A percentile compares a stretch with the other conserved stretches of the same genome.
These are phyloP conservation scores for Hanseniaspora guilliermondii DNA, from an alignment of 805 yeast species.

Conservation along the genomic window DNA sequence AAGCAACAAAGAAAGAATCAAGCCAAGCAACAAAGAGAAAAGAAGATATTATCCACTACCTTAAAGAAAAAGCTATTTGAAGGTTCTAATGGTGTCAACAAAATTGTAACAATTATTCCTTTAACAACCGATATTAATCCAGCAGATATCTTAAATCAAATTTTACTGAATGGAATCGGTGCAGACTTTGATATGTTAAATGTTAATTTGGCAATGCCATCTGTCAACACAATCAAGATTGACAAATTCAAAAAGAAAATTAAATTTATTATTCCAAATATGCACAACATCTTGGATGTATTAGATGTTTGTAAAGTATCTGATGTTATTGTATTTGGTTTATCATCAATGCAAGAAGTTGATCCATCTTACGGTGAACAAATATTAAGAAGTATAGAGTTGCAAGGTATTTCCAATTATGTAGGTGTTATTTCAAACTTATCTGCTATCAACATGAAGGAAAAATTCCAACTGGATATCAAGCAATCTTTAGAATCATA, in stretches of 20 bases:
- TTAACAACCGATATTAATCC: constrained; percentile 60
- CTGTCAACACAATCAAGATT: constrained; percentile 42
- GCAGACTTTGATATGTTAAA: constrained; percentile 28
- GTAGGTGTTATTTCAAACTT: constrained; percentile 70
- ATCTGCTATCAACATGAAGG: constrained; percentile 52
- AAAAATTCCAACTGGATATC: constrained; percentile 62
- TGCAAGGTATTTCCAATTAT: constrained; percentile 82
- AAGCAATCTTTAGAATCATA: constrained; percentile 52
- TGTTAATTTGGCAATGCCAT: constrained; percentile 31
- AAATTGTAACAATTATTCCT: constrained; percentile 69
- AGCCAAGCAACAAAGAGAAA: constrained; percentile 62
- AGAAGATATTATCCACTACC: constrained; percentile 51
- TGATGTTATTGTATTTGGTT: constrained; percentile 80
- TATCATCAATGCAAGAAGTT: constrained; percentile 78
- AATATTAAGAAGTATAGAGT: constrained; percentile 70
- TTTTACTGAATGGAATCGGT: constrained; percentile 29
- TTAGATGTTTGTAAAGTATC: constrained; percentile 81
- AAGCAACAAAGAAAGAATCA: constrained; percentile 63
- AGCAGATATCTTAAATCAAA: constrained; percentile 38
- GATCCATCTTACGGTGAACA: constrained; percentile 74
- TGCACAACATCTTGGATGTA: constrained; percentile 50
- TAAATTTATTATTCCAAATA: constrained; percentile 61
- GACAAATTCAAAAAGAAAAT: constrained; percentile 62
- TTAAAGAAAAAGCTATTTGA: constrained; percentile 61
- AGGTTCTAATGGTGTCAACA: constrained; percentile 69